A percentile compares a stretch with the other conserved stretches of the same genome.
Conservation (phyloP, 805 yeast species). For the Yarrowia hollandica region DNA sequence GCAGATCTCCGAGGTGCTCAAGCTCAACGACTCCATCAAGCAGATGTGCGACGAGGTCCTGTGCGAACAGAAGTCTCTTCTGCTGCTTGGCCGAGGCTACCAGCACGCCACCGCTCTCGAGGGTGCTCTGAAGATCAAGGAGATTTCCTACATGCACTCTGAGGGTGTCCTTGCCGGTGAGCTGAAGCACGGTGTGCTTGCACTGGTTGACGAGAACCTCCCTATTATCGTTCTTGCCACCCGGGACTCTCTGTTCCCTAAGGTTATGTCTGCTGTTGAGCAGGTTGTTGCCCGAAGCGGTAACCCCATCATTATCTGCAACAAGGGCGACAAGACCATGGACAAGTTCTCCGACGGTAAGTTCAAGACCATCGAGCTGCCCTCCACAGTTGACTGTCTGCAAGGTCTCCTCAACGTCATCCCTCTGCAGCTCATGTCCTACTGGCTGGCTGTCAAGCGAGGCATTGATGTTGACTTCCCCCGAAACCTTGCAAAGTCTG, state of each 20-base stretch:
- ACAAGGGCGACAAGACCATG: conserved; percentile 63
- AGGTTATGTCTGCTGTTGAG: conserved; percentile 90
- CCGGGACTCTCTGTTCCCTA: conserved; percentile 92
- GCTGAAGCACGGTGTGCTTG: conserved; percentile 96
- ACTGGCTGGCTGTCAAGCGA: conserved; percentile 92
- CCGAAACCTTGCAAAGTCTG: conserved; percentile 96
- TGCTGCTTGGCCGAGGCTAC: conserved; percentile 94
- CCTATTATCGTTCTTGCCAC: conserved; percentile 97
- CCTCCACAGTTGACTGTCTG: conserved; percentile 93
- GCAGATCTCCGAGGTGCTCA: conserved; percentile 76
- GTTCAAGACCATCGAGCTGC: conserved; percentile 72
- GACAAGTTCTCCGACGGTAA: conserved; percentile 40
- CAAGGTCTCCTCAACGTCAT: conserved; percentile 94
- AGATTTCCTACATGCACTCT: conserved; percentile 97
- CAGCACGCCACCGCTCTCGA: conserved; percentile 97
- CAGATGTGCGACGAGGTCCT: conserved; percentile 69
- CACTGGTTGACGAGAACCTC: conserved; percentile 87
- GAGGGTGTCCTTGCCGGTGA: conserved; percentile 99
- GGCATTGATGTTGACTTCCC: conserved; percentile 99
- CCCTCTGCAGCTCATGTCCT: conserved; percentile 93
- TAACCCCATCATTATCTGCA: conserved; percentile 89
- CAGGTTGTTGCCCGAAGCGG: conserved; percentile 98
- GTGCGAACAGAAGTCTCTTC: conserved; percentile 78
- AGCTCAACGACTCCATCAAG: conserved; percentile 72
- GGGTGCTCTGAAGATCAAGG: conserved; percentile 97